These are phyloP conservation scores for Scheffersomyces lignosus DNA, from an alignment of 805 yeast genomes.

Conservation along the genomic window DNA sequence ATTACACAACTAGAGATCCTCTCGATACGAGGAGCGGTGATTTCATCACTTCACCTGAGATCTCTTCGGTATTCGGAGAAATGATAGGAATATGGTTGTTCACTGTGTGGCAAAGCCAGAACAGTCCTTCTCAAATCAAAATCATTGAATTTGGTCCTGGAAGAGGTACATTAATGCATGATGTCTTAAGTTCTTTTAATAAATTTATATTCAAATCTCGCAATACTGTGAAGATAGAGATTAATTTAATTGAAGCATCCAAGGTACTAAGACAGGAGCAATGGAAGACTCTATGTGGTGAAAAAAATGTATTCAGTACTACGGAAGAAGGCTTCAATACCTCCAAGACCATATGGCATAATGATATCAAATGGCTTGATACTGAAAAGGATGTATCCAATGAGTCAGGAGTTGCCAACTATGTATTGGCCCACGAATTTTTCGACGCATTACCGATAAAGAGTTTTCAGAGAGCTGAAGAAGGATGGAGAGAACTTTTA, in stretches of 20 bases:
- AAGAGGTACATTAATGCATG: conserved; percentile 74
- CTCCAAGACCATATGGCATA: conserved; percentile 52
- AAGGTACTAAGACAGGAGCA: conserved; percentile 62
- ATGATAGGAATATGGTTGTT: conserved; percentile 74
- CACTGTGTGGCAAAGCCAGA: conserved; percentile 57
- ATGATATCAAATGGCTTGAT: conserved; percentile 57
- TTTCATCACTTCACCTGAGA: conserved; percentile 84
- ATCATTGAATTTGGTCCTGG: conserved; percentile 86
- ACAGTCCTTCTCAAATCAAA: conserved; percentile 46
- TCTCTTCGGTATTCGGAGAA: conserved; percentile 85
- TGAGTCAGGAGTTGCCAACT: conserved; percentile 45
- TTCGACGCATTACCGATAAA: conserved; percentile 84
- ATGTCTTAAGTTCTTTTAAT: conserved; percentile 51
- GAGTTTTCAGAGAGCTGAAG: conserved; percentile 56
- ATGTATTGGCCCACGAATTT: conserved; percentile 79
- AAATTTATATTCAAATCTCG: conserved; percentile 30
- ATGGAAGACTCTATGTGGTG: conserved; percentile 46
- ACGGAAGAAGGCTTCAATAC: conserved; percentile 31
- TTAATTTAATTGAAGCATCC: conserved; percentile 72
- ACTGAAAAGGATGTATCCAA: conserved; percentile 49
- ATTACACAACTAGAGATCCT: conserved; percentile 77
- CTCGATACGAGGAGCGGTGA: conserved; percentile 64
- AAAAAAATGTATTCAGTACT: conserved; percentile 14
- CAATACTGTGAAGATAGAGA: conserved; percentile 30
- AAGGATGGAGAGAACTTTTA: conserved; percentile 78